Evolutionary conservation across 2,329 filamentous ascomycete genomes (phyloP).

Genomic region (Aureobasidium sp.): DNA sequence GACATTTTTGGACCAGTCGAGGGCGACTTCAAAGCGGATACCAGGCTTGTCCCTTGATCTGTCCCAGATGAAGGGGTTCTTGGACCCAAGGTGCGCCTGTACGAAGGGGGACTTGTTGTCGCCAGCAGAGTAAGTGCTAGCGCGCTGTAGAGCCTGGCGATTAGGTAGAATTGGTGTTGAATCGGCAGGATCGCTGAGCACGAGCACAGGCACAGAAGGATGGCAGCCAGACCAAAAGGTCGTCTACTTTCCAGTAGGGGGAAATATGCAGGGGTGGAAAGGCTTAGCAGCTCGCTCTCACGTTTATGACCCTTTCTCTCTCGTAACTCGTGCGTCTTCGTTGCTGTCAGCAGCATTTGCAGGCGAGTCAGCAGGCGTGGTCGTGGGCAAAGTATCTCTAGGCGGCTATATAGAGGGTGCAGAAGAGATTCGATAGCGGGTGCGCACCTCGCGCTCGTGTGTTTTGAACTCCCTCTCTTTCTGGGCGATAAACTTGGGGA

Average conservation of each 20-base stretch:
- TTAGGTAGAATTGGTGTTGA: slow-evolving; percentile 9
- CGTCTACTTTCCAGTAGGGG: slow-evolving; percentile 34
- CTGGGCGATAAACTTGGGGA: slow-evolving; percentile 41
- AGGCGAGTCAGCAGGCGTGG: not conserved
- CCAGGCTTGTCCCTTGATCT: slow-evolving; percentile 35
- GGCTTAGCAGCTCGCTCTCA: slow-evolving; percentile 37
- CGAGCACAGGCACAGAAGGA: slow-evolving; percentile 30
- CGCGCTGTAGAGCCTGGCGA: slow-evolving; percentile 25
- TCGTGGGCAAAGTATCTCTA: not conserved
- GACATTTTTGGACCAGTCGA: slow-evolving; percentile 25
- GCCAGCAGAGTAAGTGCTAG: slow-evolving; percentile 33
- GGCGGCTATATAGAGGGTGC: not conserved
- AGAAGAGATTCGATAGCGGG: slow-evolving; percentile 20
- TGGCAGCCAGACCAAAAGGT: slow-evolving; percentile 26
- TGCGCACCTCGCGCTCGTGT: slow-evolving; percentile 37
- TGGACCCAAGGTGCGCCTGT: slow-evolving; percentile 29
- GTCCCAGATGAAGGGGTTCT: slow-evolving; percentile 40
- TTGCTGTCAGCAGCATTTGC: not conserved
- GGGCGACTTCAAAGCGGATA: slow-evolving; percentile 39
- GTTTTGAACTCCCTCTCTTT: slow-evolving; percentile 42
- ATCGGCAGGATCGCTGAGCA: slow-evolving; percentile 4
- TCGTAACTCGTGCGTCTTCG: slow-evolving; percentile 5
- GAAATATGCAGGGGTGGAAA: slow-evolving; percentile 41
- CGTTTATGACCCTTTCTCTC: slow-evolving; percentile 25
- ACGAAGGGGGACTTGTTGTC: not conserved